Evolutionary conservation across 371 early-diverging fungal species (phyloP), one percentile per base, ranked within the genome.

Genomic region (Entomophthora muscae): DNA sequence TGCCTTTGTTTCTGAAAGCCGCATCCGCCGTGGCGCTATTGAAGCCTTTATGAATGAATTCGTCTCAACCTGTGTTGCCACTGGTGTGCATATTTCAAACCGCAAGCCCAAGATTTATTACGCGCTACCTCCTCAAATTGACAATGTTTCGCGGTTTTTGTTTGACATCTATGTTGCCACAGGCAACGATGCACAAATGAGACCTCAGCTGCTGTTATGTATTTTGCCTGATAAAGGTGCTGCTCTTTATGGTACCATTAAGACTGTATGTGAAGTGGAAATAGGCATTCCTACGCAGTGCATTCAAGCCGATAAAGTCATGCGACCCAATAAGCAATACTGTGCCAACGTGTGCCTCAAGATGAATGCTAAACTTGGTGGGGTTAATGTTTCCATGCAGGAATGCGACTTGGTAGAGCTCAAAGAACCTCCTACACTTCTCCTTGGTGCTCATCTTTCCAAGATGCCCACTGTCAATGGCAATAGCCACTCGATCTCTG

Each of bases 391-490:
- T 63, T 70, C 71, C 51, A 68, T 88, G 27, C 56, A 68, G 7
- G 69, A 72, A 13, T 60, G 67, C 2, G 70, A 76, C 33, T 72
- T 79, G 10, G 74, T 75, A 1, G 85, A 88, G 68, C 73, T 92
- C 52, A 72, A 77, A 33, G 72, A 80, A 33, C 72, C 78, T 13
- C 86, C 91, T 0, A 96, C 95, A 1, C 86, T 98, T 53, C 67
- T 98, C 22, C 75, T 98, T 66, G 98, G 98, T 57, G 93, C 93
- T 52, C 97, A 98, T 77, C 90, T 98, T 21, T 86, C 93, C 2
- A 91, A 91, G 63, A 87, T 92, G 42, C 83, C 80, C 26, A 85
- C 88, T 29, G 90, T 91, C 10, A 73, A 75, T 53, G 75, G 73
- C 58, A 60, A 52, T 23, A 77, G 81, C 57, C 90, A 89, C 21